Evolutionary conservation across 2,329 filamentous ascomycete species (phyloP), one percentile per base, ranked within the genome.

Genomic region (Arthroderma sp.): DNA sequence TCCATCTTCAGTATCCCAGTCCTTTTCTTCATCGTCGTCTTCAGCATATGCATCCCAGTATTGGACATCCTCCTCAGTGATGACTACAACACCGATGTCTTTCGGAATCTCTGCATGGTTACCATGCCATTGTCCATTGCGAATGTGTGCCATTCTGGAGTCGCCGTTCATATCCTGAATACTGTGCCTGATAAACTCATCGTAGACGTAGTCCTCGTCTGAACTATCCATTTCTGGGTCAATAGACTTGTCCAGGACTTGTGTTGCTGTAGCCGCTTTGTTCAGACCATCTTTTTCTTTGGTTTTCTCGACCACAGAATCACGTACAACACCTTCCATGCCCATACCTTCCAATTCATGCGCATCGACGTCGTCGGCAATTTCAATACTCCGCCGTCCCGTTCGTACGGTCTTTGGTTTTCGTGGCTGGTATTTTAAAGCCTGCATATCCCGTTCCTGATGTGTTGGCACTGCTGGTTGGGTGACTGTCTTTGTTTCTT

Each of bases 1-100:
- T 28, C 76, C 75, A 49, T 79, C 76, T 47, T 80, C 77, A 31
- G 69, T 75, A 49, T 77, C 70, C 62, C 71, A 76, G 38, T 71
- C 68, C 37, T 66, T 71, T 39, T 70, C 68, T 38, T 72, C 73
- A 10, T 63, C 62, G 8, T 72, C 69, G 9, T 74, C 70, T 45
- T 69, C 67, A 4, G 70, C 65, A 55, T 75, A 75, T 27, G 66
- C 62, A 47, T 76, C 71, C 77, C 76, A 80, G 43, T 73, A 67
- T 36, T 73, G 66, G 50, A 77, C 59, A 38, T 66, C 62, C 47
- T 67, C 61, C 3, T 58, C 52, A 6, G 61, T 61, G 46, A 66
- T 66, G 42, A 67, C 60, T 40, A 67, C 65, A 10, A 67, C 56
- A 42, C 64, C 63, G 43, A 66, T 54, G 36, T 65, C 60, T 38